Evolutionary conservation across 1,284 basidiomycete species (phyloP).

Genomic region (Ganoderma meredithae): DNA sequence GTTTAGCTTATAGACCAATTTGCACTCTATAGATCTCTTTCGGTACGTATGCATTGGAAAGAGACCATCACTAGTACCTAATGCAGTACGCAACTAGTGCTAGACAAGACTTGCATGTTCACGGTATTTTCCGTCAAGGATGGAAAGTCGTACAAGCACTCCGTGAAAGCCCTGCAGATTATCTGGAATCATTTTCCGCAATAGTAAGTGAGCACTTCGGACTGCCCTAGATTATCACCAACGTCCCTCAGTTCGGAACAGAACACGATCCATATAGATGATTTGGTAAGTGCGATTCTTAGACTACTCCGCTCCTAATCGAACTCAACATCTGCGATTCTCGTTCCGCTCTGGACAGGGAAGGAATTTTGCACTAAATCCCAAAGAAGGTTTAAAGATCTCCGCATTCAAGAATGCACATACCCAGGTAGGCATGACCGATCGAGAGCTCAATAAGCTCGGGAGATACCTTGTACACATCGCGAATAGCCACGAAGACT

Average conservation of each 20-base stretch:
- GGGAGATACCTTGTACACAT: slow-evolving; percentile 71
- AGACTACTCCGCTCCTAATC: too few relatives aligned
- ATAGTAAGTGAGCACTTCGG: slow-evolving; percentile 55
- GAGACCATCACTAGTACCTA: too few relatives aligned
- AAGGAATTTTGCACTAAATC: slow-evolving; percentile 89
- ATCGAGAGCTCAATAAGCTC: slow-evolving; percentile 74
- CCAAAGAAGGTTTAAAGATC: slow-evolving; percentile 85
- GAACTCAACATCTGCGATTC: neutral
- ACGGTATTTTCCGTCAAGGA: slow-evolving; percentile 81
- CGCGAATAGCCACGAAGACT: slow-evolving; percentile 55
- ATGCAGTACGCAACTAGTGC: slow-evolving; percentile 51
- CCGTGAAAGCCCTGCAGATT: slow-evolving; percentile 85
- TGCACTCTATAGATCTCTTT: slow-evolving; percentile 57
- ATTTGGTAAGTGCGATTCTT: slow-evolving; percentile 61
- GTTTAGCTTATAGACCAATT: slow-evolving; percentile 9
- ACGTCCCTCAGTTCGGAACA: slow-evolving; percentile 58
- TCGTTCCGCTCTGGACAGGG: slow-evolving; percentile 48
- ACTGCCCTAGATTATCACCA: neutral
- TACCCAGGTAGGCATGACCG: slow-evolving; percentile 63
- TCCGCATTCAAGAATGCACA: slow-evolving; percentile 82
- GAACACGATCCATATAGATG: slow-evolving; percentile 91
- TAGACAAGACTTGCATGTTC: slow-evolving; percentile 92
- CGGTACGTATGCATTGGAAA: slow-evolving; percentile 44
- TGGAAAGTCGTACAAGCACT: slow-evolving; percentile 80
- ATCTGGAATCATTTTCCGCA: slow-evolving; percentile 89